phyloP scores from a whole-genome alignment of 2,329 filamentous ascomycete species.

The Calonectria leucothoes region DNA sequence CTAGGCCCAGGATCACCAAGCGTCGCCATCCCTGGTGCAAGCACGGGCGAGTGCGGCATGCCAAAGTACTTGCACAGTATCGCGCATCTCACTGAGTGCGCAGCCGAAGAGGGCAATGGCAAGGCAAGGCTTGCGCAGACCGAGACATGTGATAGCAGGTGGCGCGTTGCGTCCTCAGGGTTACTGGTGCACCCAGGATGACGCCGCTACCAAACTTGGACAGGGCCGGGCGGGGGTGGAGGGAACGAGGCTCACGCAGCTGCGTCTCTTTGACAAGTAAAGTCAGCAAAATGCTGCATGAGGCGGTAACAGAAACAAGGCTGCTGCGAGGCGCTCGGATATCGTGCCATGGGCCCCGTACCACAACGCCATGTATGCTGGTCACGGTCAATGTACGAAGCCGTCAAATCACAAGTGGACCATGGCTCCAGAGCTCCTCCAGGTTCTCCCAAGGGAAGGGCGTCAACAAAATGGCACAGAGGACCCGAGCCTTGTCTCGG shows the following conservation, averaged over 20 bases:
- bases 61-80: conserved; percentile 11
- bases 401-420: conserved; percentile 29
- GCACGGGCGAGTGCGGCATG: conserved; percentile 27
- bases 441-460: conserved; percentile 12
- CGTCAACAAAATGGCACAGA: conserved; percentile 16
- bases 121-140: neutral
- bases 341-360: conserved; percentile 29
- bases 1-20: conserved; percentile 26
- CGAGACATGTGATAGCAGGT: neutral
- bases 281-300: conserved; percentile 16
- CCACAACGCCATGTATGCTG: conserved; percentile 25
- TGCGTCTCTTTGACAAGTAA: conserved; percentile 11
- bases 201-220: conserved; percentile 1
- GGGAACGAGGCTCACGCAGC: neutral
- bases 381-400: conserved; percentile 14
- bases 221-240: neutral
- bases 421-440: conserved; percentile 12
- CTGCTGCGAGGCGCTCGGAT: conserved; percentile 21
- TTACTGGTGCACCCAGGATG: neutral
- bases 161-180: neutral
- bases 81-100: neutral
- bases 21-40: conserved; percentile 32
- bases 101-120: neutral
- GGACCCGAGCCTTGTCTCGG: conserved; percentile 5
- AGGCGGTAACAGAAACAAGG: conserved; percentile 22